These are phyloP conservation scores for Globisporangium cederbergense DNA, from an alignment of 352 stramenopile species.

Conservation along the genomic window DNA sequence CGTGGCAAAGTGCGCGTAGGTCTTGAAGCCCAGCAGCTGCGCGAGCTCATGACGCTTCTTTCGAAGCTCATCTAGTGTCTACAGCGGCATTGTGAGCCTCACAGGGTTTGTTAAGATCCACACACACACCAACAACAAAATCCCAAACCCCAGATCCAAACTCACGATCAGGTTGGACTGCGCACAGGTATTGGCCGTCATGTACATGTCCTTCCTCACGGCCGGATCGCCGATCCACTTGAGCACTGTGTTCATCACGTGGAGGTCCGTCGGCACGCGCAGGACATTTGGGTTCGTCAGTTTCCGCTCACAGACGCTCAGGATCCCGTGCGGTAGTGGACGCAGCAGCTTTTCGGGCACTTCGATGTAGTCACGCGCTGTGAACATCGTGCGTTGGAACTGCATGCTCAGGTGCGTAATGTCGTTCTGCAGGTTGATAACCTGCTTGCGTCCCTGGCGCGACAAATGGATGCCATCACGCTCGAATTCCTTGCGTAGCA, in stretches of 20 bases:
- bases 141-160: neutral
- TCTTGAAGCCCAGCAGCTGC: conserved; percentile 83
- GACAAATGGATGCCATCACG: conserved; percentile 93
- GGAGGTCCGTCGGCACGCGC: conserved; percentile 76
- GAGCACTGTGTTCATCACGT: conserved; percentile 91
- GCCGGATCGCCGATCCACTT: conserved; percentile 79
- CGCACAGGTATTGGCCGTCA: conserved; percentile 82
- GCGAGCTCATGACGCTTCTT: conserved; percentile 87
- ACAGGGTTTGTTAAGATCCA: neutral
- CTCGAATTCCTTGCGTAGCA: conserved; percentile 94
- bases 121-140: neutral
- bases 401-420: conserved; percentile 85
- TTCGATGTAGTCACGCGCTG: conserved; percentile 56
- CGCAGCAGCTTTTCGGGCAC: conserved; percentile 53
- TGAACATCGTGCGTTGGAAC: conserved; percentile 87
- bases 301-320: conserved; percentile 60
- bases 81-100: neutral
- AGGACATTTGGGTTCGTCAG: conserved; percentile 55
- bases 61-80: conserved; percentile 88
- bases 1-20: conserved; percentile 88
- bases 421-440: conserved; percentile 88
- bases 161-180: conserved; percentile 50
- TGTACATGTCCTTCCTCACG: conserved; percentile 89
- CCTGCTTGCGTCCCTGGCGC: conserved; percentile 55
- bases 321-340: conserved; percentile 54